Conservation (phyloP, 306 rosid species). For the Leucaena leucocephala region DNA sequence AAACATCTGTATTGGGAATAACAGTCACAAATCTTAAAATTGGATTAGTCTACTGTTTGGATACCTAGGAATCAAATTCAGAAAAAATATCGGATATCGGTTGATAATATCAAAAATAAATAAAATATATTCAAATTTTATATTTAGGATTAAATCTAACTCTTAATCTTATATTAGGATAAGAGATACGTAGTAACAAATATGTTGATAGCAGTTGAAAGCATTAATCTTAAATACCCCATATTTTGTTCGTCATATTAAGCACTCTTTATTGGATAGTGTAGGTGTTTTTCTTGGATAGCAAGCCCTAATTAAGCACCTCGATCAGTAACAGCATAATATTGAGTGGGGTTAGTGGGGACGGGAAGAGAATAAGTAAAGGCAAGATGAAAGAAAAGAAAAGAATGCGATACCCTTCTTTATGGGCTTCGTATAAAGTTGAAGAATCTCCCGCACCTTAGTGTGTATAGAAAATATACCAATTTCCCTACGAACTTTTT, state of each 20-base stretch:
- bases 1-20: no score
- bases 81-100: no score
- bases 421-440: slow-evolving; percentile 51
- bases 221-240: background rate
- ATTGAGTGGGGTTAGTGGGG: slow-evolving; percentile 45
- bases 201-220: no score
- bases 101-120: no score
- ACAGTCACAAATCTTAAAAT: no score
- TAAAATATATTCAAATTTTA: no score
- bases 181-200: no score
- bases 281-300: no score
- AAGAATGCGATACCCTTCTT: slow-evolving; percentile 80
- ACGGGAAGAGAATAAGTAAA: slow-evolving; percentile 54
- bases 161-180: no score
- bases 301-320: background rate
- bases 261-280: background rate
- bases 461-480: slow-evolving; percentile 40
- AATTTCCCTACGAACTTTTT: slow-evolving; percentile 44
- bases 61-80: no score
- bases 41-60: no score
- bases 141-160: no score
- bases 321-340: background rate
- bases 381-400: slow-evolving; percentile 38
- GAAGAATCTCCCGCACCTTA: slow-evolving; percentile 58
- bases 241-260: background rate